Evolutionary conservation across 768 basidiomycete genomes (phyloP).

Genomic region (Mycena pura): DNA sequence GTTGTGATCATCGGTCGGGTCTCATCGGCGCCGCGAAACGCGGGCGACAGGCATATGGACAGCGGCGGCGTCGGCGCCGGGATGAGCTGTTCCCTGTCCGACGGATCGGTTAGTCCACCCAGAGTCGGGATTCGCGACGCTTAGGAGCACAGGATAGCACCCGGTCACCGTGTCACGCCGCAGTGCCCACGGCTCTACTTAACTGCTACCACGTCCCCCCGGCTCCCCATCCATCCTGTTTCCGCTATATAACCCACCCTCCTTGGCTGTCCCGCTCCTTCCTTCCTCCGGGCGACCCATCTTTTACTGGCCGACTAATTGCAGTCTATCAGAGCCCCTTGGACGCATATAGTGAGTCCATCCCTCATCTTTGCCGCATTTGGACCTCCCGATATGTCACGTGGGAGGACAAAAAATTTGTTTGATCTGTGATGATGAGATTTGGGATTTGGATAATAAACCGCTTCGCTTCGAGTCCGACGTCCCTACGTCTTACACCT

Average conservation of each 20-base stretch:
- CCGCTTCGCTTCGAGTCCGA: neutral
- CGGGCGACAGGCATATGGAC: too few species aligned
- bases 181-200: neutral
- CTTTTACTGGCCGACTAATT: conserved; percentile 20
- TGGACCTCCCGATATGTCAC: neutral
- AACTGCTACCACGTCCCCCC: conserved; percentile 11
- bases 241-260: conserved; percentile 11
- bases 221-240: conserved; percentile 12
- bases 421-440: neutral
- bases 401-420: conserved; percentile 18
- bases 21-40: too few species aligned
- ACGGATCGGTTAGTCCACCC: too few species aligned
- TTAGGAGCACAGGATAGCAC: too few species aligned
- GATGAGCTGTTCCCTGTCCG: too few species aligned
- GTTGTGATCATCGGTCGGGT: too few species aligned
- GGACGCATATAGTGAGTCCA: too few species aligned
- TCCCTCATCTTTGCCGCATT: conserved; percentile 11
- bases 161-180: neutral
- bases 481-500: conserved; percentile 10
- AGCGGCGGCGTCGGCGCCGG: too few species aligned
- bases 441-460: conserved; percentile 1
- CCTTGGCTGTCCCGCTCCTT: neutral
- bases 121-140: too few species aligned
- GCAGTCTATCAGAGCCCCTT: too few species aligned
- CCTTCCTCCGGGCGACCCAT: neutral